Evolutionary conservation across 768 basidiomycete genomes (phyloP).

Genomic region (Russula compacta): DNA sequence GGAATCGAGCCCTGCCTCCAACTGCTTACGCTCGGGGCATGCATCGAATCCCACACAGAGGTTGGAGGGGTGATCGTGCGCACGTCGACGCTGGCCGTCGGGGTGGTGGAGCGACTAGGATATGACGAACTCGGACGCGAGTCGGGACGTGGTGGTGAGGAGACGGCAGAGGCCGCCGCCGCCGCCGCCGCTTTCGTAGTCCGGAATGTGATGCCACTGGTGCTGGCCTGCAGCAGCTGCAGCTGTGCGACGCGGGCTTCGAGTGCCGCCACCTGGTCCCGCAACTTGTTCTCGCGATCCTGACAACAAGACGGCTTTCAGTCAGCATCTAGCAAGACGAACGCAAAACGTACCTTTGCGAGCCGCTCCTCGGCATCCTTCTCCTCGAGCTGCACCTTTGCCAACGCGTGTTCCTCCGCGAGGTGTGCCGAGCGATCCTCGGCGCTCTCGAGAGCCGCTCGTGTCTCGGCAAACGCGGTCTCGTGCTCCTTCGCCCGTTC

Average conservation of each 20-base stretch:
- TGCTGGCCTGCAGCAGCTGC: conserved; percentile 26
- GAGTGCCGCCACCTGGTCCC: conserved; percentile 54
- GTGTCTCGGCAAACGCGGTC: conserved; percentile 48
- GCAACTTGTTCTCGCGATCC: conserved; percentile 64
- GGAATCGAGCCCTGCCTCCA: conserved; percentile 14
- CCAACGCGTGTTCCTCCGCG: conserved; percentile 60
- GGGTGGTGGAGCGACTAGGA: conserved; percentile 42
- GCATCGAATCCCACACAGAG: conserved; percentile 71
- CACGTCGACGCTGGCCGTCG: conserved; percentile 34
- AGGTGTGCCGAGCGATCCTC: conserved; percentile 58
- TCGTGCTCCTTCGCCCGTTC: conserved; percentile 65
- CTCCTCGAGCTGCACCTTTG: conserved; percentile 67
- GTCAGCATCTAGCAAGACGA: not conserved
- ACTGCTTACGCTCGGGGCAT: conserved; percentile 30
- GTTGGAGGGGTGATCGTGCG: conserved; percentile 41
- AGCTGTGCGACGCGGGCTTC: conserved; percentile 51
- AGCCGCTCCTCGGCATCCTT: conserved; percentile 62
- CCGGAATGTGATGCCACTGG: conserved; percentile 42
- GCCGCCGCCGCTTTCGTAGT: conserved; percentile 17
- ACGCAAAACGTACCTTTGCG: conserved; percentile 40
- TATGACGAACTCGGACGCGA: conserved; percentile 64
- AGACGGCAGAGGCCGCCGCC: conserved; percentile 8
- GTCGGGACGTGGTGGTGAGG: conserved; percentile 54
- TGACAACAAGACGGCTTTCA: conserved; percentile 25
- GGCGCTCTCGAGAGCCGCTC: conserved; percentile 53